phyloP scores from a whole-genome alignment of 768 basidiomycete species.

The Sarcodon sp. region DNA sequence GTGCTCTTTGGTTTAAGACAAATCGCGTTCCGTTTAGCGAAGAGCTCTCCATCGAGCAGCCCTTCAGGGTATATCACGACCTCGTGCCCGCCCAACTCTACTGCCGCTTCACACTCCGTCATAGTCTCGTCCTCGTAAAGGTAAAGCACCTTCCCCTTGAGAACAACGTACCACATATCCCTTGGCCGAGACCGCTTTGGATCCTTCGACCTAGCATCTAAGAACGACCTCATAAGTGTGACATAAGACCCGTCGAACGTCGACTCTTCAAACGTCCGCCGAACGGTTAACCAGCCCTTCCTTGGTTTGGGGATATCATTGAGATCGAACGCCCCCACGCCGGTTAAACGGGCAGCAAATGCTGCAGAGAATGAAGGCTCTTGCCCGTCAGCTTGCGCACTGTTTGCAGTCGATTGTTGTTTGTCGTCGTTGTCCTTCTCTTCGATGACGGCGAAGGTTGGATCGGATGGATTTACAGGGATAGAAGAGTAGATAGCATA shows the following conservation, averaged over 20 bases:
- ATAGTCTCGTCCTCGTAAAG: conserved; percentile 89
- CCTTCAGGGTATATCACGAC: conserved; percentile 67
- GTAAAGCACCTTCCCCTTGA: conserved; percentile 87
- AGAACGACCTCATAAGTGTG: conserved; percentile 64
- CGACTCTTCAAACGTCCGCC: conserved; percentile 64
- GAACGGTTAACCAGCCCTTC: conserved; percentile 76
- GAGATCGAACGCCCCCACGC: conserved; percentile 13
- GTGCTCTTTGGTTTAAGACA: conserved; percentile 46
- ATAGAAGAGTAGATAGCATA: conserved; percentile 74
- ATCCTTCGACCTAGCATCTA: conserved; percentile 76
- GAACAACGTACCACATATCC: conserved; percentile 85
- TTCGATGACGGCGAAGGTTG: conserved; percentile 18
- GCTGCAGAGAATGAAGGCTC: conserved; percentile 15
- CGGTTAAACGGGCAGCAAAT: background rate
- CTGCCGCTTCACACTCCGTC: conserved; percentile 84
- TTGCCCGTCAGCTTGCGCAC: conserved; percentile 14
- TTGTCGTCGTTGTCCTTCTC: conserved; percentile 9
- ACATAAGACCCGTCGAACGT: conserved; percentile 58
- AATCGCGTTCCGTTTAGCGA: conserved; percentile 82
- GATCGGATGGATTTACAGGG: conserved; percentile 46
- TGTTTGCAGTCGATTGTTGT: conserved; percentile 8
- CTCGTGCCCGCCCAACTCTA: conserved; percentile 72
- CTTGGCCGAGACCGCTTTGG: conserved; percentile 75
- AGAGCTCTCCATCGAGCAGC: conserved; percentile 79
- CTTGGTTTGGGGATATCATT: conserved; percentile 54